Percentiles rank a stretch among this genome's conserved stretches.
Evolutionary conservation across 2,329 filamentous ascomycete genomes (phyloP).

Genomic region (Apiospora saccharicola): DNA sequence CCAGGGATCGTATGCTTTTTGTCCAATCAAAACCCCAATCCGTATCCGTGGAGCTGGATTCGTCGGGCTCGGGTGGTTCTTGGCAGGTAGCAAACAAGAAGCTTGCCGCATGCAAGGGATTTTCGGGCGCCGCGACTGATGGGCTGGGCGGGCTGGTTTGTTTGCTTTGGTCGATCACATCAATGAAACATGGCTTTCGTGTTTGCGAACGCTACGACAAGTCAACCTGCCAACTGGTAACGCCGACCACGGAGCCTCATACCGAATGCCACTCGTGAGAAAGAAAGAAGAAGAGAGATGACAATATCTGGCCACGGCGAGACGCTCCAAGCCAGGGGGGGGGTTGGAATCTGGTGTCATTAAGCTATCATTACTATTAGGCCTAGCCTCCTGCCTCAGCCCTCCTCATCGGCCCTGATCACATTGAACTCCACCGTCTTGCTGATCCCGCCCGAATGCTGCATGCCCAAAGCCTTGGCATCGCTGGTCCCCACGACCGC

Average conservation of each 20-base stretch:
- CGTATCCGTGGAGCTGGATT: background rate
- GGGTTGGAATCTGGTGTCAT: background rate
- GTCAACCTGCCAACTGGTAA: background rate
- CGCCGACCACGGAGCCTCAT: background rate
- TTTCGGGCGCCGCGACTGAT: background rate
- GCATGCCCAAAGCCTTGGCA: background rate
- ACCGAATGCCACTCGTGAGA: too few species aligned
- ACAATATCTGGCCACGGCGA: background rate
- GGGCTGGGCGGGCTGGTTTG: background rate
- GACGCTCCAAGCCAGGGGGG: background rate
- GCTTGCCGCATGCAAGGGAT: background rate
- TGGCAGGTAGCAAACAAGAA: background rate
- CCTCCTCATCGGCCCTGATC: background rate
- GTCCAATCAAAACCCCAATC: background rate
- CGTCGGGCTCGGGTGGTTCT: background rate
- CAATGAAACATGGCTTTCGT: background rate
- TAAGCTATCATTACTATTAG: background rate
- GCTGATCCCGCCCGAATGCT: constrained; percentile 15
- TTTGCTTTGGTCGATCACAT: background rate
- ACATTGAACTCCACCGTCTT: constrained; percentile 25
- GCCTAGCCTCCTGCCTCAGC: background rate
- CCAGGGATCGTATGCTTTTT: background rate
- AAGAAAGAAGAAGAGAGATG: background rate
- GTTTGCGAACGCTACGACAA: background rate
- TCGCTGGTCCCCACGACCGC: background rate